Base-by-base conservation (phyloP, 1,284 basidiomycete genomes). In the Ustilago xerochloae region DNA sequence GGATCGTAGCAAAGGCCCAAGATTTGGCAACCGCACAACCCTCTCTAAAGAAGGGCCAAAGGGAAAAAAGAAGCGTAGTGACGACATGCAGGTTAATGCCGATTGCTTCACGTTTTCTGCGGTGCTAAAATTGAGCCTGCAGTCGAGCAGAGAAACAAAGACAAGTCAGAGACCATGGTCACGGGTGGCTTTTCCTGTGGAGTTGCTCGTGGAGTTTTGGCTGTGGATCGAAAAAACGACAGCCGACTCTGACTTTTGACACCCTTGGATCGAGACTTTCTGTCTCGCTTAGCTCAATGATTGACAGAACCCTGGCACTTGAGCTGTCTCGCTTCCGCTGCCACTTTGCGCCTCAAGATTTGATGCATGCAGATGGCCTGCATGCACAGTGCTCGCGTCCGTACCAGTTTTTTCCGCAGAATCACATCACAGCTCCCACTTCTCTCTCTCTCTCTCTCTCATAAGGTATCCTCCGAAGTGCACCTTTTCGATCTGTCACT, bases 221-320 rank as follows among this genome's bases (percentile, higher is more conserved):
- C 6, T 16, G 35, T 13, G 35, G 3, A 38, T 13, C 22, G 41
- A 43, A 26, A 43, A 41, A 30, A 16, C 50, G 28, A 22, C 50
- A 52, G 28, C 50, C 50, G 36, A 52, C 16, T n/a, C n/a, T 29
- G 20, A 41, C 50, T 28, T 38, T 26, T 30, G n/a, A n/a, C n/a
- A n/a, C n/a, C n/a, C n/a, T n/a, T n/a, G 28, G 38, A 41, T 52
- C 47, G 47, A 49, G 47, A 35, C 47, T 20, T 20, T 28, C 30
- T 32, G 50, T 52, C 50, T 52, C 50, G 50, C 50, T 36, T 29
- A 38, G 18, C 24, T 15, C 7, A 15, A 28, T 16, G 33, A 24
- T 43, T 38, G 20, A 15, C 20, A 33, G 35, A n/a, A 51, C 49
- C 49, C 35, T 32, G 24, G 49, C 49, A 51, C 29, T 32, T 51